phyloP scores from a whole-genome alignment of 2,329 filamentous ascomycete genomes.

The Cladosporium sp. region DNA sequence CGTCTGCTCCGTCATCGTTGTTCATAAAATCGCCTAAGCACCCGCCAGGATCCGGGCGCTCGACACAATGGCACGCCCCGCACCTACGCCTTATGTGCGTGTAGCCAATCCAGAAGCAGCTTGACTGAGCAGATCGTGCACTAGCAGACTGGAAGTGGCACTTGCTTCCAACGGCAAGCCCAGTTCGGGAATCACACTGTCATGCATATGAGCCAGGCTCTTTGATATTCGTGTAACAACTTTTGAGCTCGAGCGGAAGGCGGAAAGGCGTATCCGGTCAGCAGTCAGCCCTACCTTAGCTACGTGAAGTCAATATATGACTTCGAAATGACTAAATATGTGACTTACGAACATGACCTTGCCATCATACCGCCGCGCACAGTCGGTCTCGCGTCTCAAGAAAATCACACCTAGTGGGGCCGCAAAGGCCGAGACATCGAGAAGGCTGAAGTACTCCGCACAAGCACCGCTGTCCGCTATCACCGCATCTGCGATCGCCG shows the following conservation, averaged over 20 bases:
- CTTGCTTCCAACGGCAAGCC: not conserved
- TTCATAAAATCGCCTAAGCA: slow-evolving; percentile 3
- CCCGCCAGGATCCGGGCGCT: not conserved
- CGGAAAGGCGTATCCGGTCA: not conserved
- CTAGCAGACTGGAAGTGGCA: not conserved
- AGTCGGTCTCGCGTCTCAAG: not conserved
- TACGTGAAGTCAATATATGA: not conserved
- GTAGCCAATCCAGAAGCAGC: not conserved
- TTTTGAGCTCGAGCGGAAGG: not conserved
- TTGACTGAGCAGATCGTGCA: not conserved
- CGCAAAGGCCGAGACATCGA: slow-evolving; percentile 2
- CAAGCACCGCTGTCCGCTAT: not conserved
- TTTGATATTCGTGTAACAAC: not conserved
- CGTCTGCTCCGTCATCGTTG: slow-evolving; percentile 11
- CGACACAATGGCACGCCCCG: not conserved
- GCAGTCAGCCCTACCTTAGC: too few species aligned
- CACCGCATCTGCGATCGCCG: not conserved
- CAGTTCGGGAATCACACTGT: not conserved
- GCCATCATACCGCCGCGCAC: not conserved
- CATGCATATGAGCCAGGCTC: not conserved
- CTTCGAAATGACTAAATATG: not conserved
- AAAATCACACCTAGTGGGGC: slow-evolving; percentile 5
- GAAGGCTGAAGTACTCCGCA: slow-evolving; percentile 5
- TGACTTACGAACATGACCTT: not conserved
- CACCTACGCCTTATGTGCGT: not conserved